phyloP scores from a whole-genome alignment of 768 basidiomycete species.

The Termitomyces sp. region DNA sequence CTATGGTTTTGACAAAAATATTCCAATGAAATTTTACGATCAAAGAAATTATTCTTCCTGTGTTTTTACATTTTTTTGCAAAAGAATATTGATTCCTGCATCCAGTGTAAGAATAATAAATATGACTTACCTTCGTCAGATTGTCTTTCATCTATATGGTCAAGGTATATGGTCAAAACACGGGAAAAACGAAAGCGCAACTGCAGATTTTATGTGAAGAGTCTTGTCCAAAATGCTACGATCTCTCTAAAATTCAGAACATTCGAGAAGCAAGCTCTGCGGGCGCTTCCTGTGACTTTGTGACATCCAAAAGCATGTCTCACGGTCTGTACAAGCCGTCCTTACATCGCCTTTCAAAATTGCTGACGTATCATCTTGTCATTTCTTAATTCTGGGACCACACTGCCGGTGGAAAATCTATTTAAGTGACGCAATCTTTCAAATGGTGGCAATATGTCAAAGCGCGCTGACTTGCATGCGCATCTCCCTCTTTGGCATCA shows the following conservation, averaged over 20 bases:
- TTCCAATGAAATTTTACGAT: too few species aligned
- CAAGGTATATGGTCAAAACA: not conserved
- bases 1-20: too few species aligned
- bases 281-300: not conserved
- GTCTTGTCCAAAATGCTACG: too few species aligned
- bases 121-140: not conserved
- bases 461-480: not conserved
- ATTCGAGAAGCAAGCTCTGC: not conserved
- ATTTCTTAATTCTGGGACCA: not conserved
- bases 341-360: not conserved
- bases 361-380: not conserved
- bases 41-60: too few species aligned
- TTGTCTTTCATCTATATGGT: not conserved
- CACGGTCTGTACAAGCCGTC: too few species aligned
- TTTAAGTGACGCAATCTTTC: not conserved
- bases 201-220: not conserved
- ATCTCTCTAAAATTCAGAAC: not conserved
- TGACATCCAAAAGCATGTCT: not conserved
- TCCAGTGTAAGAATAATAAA: not conserved
- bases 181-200: not conserved
- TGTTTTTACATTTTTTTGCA: too few species aligned
- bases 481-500: not conserved
- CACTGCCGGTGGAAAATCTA: not conserved
- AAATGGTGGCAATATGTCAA: not conserved
- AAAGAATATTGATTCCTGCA: too few species aligned